Conservation (phyloP, 2,329 filamentous ascomycete species). For the Colletotrichum neosansevieriae region DNA sequence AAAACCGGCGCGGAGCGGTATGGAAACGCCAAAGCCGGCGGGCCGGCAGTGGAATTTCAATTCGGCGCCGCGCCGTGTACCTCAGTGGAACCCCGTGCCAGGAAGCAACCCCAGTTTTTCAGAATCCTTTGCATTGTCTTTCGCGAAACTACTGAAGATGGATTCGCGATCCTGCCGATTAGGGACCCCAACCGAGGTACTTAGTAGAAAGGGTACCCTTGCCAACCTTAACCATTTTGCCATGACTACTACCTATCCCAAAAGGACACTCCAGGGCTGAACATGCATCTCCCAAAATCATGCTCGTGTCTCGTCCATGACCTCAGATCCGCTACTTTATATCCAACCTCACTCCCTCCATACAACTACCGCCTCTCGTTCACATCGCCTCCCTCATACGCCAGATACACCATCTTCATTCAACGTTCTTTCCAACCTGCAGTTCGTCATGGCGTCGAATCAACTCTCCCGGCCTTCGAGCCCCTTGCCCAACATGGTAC, state of each 20-base stretch:
- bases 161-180: slow-evolving; percentile 8
- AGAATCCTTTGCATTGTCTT: too few relatives aligned
- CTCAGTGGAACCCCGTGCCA: neutral
- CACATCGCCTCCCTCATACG: neutral
- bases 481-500: slow-evolving; percentile 52
- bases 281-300: slow-evolving; percentile 2
- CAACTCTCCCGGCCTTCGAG: slow-evolving; percentile 37
- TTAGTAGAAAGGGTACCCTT: slow-evolving; percentile 20
- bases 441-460: slow-evolving; percentile 46
- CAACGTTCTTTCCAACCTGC: neutral
- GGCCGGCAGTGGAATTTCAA: neutral
- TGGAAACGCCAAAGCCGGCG: too few relatives aligned
- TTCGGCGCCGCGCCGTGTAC: too few relatives aligned
- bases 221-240: slow-evolving; percentile 14
- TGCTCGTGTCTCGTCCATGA: slow-evolving; percentile 32
- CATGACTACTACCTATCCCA: slow-evolving; percentile 30
- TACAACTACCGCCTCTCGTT: neutral
- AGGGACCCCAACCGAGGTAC: slow-evolving; percentile 22
- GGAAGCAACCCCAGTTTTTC: too few relatives aligned
- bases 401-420: neutral
- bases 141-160: neutral
- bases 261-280: slow-evolving; percentile 21
- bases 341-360: slow-evolving; percentile 21
- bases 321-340: slow-evolving; percentile 26
- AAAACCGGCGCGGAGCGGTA: too few relatives aligned